These are phyloP conservation scores for Malus asiatica DNA, from an alignment of 306 rosid species.

Conservation along the genomic window DNA sequence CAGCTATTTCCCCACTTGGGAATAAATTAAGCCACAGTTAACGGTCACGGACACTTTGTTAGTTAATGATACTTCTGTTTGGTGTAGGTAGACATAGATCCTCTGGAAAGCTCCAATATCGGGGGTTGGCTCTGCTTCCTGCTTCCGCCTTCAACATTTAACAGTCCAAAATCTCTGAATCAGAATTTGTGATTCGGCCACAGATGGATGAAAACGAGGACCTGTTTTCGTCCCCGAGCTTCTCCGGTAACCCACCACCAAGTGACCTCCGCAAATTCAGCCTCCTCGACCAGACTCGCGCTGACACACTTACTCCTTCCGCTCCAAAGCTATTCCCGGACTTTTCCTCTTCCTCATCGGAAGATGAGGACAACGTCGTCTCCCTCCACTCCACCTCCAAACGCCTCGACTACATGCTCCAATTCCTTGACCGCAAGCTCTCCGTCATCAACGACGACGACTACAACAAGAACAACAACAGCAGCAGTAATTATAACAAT, in stretches of 20 bases:
- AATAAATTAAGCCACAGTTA: background rate
- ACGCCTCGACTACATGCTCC: conserved; percentile 84
- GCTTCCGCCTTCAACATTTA: background rate
- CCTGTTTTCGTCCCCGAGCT: background rate
- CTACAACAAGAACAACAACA: background rate
- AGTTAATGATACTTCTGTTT: background rate
- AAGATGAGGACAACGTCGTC: conserved; percentile 37
- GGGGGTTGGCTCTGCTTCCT: background rate
- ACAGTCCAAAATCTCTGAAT: background rate
- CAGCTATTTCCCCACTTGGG: too few species aligned
- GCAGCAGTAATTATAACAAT: background rate
- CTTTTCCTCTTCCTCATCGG: conserved; percentile 31
- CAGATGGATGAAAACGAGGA: conserved; percentile 10
- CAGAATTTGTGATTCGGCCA: background rate
- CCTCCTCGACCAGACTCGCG: background rate
- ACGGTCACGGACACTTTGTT: background rate
- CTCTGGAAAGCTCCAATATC: background rate
- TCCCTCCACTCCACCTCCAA: conserved; percentile 61
- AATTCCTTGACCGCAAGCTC: conserved; percentile 81
- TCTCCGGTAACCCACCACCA: background rate
- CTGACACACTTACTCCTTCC: background rate
- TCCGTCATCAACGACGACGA: conserved; percentile 9
- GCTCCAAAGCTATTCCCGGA: conserved; percentile 7
- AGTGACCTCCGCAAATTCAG: background rate
- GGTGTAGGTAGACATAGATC: background rate